A percentile compares a stretch with the other conserved stretches of the same genome.
phyloP scores from a whole-genome alignment of 2,329 filamentous ascomycete genomes.

The Periglandula ipomoeae region DNA sequence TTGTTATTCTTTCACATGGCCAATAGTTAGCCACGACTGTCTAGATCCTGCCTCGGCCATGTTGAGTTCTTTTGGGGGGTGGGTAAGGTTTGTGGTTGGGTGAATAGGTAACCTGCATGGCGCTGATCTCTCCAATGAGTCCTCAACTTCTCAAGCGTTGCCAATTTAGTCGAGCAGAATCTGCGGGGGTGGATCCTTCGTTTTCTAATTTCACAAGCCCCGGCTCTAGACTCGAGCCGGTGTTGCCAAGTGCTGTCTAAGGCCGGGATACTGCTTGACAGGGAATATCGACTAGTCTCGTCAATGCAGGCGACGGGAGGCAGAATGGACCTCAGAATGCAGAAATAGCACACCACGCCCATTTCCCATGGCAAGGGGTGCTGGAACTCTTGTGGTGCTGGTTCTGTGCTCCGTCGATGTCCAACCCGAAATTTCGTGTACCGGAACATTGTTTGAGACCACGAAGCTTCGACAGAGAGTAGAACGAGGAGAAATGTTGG shows the following conservation, averaged over 20 bases:
- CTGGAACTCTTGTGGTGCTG: not conserved
- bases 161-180: not conserved
- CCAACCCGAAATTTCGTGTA: not conserved
- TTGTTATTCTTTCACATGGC: not conserved
- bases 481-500: not conserved
- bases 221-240: not conserved
- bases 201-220: not conserved
- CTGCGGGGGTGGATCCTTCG: not conserved
- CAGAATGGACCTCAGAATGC: not conserved
- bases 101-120: not conserved
- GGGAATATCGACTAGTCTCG: no score
- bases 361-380: not conserved
- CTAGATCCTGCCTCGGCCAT: not conserved
- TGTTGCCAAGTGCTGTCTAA: no score
- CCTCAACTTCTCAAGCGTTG: not conserved
- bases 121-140: not conserved
- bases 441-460: not conserved
- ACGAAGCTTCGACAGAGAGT: not conserved
- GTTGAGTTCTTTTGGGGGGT: not conserved
- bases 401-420: not conserved
- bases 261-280: no score
- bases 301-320: not conserved
- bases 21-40: not conserved
- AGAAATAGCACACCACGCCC: not conserved
- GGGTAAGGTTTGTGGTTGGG: conserved; percentile 4